phyloP scores from a whole-genome alignment of 192 early-diverging fungal genomes.

The Umbelopsis ramanniana region DNA sequence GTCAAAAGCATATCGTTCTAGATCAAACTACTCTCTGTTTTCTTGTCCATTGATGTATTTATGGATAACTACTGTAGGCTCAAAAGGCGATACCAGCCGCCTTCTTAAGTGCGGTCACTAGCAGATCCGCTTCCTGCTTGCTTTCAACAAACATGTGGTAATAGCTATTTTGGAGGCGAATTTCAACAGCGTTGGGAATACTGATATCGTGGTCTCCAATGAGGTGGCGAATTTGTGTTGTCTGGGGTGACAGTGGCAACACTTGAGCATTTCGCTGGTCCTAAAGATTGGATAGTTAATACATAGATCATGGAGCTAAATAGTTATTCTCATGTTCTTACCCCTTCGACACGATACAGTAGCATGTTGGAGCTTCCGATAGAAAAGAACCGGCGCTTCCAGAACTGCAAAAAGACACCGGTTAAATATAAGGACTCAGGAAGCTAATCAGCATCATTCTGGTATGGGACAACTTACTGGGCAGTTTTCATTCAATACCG shows the following conservation, averaged over 20 bases:
- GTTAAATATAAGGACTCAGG: neutral
- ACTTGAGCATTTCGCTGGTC: neutral
- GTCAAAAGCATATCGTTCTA: neutral
- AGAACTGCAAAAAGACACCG: constrained; percentile 44
- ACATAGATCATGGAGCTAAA: neutral
- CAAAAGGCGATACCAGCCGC: constrained; percentile 24
- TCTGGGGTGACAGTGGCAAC: neutral
- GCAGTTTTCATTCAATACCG: constrained; percentile 24
- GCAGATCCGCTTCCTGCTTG: constrained; percentile 26
- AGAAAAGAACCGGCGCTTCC: constrained; percentile 63
- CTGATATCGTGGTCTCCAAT: constrained; percentile 33
- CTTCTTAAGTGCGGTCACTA: constrained; percentile 31
- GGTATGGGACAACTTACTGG: constrained; percentile 27
- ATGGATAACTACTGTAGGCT: neutral
- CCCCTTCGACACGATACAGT: constrained; percentile 52
- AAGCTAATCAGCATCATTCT: neutral
- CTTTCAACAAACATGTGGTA: constrained; percentile 38
- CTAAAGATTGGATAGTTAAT: neutral
- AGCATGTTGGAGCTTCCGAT: constrained; percentile 53
- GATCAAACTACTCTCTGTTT: neutral
- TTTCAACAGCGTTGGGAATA: constrained; percentile 35
- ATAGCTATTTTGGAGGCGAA: constrained; percentile 21
- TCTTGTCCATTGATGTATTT: no score
- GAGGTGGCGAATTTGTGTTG: neutral
- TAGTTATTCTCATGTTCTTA: constrained; percentile 2